Percentiles rank a stretch among this genome's conserved stretches.
Conservation (phyloP, 1,139 yeast genomes). For the Debaryomyces fabryi region DNA sequence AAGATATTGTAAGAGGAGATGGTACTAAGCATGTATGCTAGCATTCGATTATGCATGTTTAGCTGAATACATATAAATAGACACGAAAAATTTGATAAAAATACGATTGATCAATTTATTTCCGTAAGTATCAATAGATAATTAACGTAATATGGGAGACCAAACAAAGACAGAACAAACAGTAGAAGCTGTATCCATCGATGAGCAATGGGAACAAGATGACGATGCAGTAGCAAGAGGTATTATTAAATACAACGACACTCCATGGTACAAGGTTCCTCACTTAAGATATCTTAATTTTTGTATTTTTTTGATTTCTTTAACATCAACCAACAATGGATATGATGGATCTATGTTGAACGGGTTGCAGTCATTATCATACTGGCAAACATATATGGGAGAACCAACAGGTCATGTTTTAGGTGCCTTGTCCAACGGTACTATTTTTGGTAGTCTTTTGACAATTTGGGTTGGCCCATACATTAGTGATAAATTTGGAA, state of each 20-base stretch:
- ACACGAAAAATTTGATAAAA: not conserved
- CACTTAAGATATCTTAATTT: slow-evolving; percentile 41
- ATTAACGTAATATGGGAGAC: not conserved
- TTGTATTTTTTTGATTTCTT: slow-evolving; percentile 39
- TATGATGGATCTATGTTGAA: slow-evolving; percentile 56
- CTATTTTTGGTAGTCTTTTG: slow-evolving; percentile 27
- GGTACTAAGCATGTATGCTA: not conserved
- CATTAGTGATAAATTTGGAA: slow-evolving; percentile 34
- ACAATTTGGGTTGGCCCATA: slow-evolving; percentile 24
- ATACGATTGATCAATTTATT: not conserved
- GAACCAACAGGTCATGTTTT: slow-evolving; percentile 44
- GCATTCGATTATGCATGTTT: not conserved
- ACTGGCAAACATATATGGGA: slow-evolving; percentile 40
- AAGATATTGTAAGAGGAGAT: not conserved
- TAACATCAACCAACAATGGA: slow-evolving; percentile 52
- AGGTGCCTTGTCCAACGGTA: slow-evolving; percentile 47
- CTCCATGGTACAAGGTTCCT: slow-evolving; percentile 25
- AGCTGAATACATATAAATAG: not conserved
- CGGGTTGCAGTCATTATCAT: slow-evolving; percentile 48
- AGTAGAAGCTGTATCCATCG: not conserved
- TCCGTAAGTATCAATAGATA: not conserved
- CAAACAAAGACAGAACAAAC: not conserved
- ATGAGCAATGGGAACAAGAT: not conserved
- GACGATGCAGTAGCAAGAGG: not conserved
- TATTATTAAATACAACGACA: not conserved